Evolutionary conservation across 768 basidiomycete species (phyloP), one percentile per base, ranked within the genome.

Genomic region (Botryobasidium botryosum): DNA sequence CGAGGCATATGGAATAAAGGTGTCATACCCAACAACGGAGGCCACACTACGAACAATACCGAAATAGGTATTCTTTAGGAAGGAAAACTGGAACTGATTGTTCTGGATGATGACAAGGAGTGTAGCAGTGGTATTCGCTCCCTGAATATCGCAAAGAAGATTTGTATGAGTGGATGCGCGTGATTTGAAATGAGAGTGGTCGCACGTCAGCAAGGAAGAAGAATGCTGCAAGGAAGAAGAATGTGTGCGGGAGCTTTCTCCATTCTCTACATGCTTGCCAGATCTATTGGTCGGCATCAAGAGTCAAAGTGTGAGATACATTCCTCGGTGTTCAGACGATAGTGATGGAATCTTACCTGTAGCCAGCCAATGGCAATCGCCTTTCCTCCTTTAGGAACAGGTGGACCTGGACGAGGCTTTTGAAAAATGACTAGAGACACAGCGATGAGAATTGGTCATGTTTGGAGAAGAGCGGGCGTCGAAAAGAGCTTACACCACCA

Each of bases 361-460:
- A 81, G 84, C 79, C 80, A 87, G 33, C 86, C 86, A 36, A 90
- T 72, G 0, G 82, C 83, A 23, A 86, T 49, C 53, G 86, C 87
- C 47, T 60, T 69, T 51, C 85, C 75, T 39, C 77, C 77, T 51
- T 76, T 77, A 0, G 86, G 86, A 20, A 90, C 62, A 10, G 74
- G 62, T 43, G 84, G 81, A 0, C 86, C 86, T 2, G 80, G 77
- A 6, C 86, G 74, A n/a, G 77, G 80, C 54, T 82, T 71, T 57
- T 90, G 86, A 58, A 74, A 86, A 40, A 87, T 70, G 52, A 88
- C 83, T 85, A 42, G 17, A 25, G 15, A 18, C 13, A 10, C n/a
- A 18, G 41, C 27, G 12, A 48, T 15, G 25, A 5, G 8, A n/a
- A n/a, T 1, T n/a, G n/a, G 37, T 40, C 20, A 13, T 26, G 24